phyloP scores from a whole-genome alignment of 495 filamentous ascomycete species.

The Hypoxylon intermedium region DNA sequence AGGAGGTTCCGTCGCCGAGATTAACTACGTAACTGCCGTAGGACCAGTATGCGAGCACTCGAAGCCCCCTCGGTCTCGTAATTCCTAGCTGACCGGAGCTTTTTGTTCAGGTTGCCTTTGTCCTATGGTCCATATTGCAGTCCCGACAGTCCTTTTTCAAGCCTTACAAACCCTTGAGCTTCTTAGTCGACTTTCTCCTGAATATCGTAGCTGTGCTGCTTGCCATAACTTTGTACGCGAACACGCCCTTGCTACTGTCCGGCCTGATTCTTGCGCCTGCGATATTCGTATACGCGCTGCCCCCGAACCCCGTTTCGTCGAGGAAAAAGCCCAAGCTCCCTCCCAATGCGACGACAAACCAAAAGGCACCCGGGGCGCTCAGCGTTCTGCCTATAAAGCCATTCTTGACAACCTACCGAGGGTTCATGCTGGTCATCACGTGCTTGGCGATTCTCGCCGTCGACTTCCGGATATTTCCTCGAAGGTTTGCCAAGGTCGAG shows the following conservation, averaged over 20 bases:
- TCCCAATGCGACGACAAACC: conserved; percentile 51
- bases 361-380: conserved; percentile 40
- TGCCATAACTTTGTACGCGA: conserved; percentile 85
- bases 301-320: conserved; percentile 45
- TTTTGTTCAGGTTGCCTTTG: conserved; percentile 69
- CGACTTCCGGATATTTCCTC: conserved; percentile 90
- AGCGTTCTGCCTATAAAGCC: conserved; percentile 79
- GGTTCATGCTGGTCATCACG: conserved; percentile 90
- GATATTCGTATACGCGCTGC: conserved; percentile 63
- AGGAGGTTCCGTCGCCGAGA: conserved; percentile 83
- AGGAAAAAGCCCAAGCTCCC: conserved; percentile 66
- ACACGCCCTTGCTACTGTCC: conserved; percentile 75
- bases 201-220: conserved; percentile 83
- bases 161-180: conserved; percentile 70
- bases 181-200: conserved; percentile 82
- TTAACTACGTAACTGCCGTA: conserved; percentile 82
- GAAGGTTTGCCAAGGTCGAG: conserved; percentile 96
- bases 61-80: conserved; percentile 1
- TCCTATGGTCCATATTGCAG: conserved; percentile 91
- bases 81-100: conserved; percentile 7
- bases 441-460: conserved; percentile 95
- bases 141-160: conserved; percentile 85
- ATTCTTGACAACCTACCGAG: conserved; percentile 90
- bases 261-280: conserved; percentile 76
- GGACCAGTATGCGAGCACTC: conserved; percentile 70